Base-by-base conservation (phyloP, 169 alveolate genomes). In the Plasmodium cynomolgi region DNA sequence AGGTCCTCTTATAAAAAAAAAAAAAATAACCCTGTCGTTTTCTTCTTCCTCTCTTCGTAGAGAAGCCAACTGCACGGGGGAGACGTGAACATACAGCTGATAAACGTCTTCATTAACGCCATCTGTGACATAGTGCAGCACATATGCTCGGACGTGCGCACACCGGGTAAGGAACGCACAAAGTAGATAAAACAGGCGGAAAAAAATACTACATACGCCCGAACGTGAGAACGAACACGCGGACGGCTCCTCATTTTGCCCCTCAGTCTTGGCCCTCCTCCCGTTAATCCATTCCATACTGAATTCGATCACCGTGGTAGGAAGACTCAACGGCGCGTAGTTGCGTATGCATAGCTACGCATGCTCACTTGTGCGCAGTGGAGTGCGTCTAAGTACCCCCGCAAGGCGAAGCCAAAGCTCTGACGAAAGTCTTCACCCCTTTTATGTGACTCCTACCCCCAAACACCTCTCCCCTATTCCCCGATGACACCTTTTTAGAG, bases 221-320 rank as follows among this genome's bases (percentile, higher is more conserved):
- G 41, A 44, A 83, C 1, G 33, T 62, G 23, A 29, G 9, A 72
- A 23, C 33, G 33, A 72, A 73, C 62, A 68, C 23, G 39, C n/a
- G 73, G 58, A 82, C 71, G n/a, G 33, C 39, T 13, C 72, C 68
- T 47, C 81, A 33, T 75, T 74, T 85, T 33, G 1, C 44, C 37
- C 72, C 31, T 88, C 83, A 88, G 94, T 88, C 62, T 80, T 88
- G 74, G 73, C 88, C 56, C 56, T 80, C 58, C 90, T 88, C 71
- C 94, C 94, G 26, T 80, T 88, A 31, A 88, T 88, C 72, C 94
- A 88, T 54, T 62, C 94, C 31, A 88, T 88, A 62, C 34, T 88
- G 83, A 88, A 44, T 33, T 80, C 94, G 17, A 79, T 34, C 31
- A 58, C 94, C 29, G 34, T 88, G 17, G 94, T 88, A 88, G 74